Conservation (phyloP, 73 alveolate species). For the Blepharisma stoltei region DNA sequence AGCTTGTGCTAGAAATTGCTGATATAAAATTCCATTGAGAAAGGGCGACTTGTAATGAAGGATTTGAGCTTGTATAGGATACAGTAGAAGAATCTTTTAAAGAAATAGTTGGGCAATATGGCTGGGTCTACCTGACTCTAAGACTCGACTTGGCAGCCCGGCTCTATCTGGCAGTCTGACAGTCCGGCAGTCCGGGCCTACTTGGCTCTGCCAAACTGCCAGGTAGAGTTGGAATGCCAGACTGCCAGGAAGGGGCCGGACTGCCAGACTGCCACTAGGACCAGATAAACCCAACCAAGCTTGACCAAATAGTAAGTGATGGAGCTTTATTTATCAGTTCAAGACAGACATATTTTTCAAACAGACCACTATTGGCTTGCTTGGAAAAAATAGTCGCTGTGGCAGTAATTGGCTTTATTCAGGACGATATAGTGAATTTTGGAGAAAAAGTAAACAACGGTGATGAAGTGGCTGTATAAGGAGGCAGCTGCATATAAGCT, state of each 20-base stretch:
- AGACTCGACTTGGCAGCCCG: too few species aligned
- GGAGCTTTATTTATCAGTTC: not conserved
- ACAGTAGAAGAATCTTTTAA: not conserved
- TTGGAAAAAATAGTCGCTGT: not conserved
- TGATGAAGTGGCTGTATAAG: not conserved
- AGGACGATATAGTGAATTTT: not conserved
- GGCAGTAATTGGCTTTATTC: not conserved
- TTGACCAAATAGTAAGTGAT: not conserved
- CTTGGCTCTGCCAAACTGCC: too few species aligned
- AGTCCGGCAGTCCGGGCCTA: too few species aligned
- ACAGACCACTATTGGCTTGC: not conserved
- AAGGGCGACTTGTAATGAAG: not conserved
- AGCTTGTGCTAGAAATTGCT: too few species aligned
- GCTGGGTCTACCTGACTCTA: too few species aligned
- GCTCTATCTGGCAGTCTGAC: too few species aligned
- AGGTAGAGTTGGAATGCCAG: too few species aligned
- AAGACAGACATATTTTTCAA: not conserved
- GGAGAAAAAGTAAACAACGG: not conserved
- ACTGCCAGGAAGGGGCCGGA: too few species aligned
- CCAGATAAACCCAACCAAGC: too few species aligned
- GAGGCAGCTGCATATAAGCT: slow-evolving; percentile 21
- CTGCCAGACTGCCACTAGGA: too few species aligned
- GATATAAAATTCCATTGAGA: too few species aligned
- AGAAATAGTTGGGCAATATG: too few species aligned
- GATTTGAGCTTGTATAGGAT: not conserved